These are phyloP conservation scores for Xylaria scruposa DNA, from an alignment of 495 filamentous ascomycete species.

Conservation along the genomic window DNA sequence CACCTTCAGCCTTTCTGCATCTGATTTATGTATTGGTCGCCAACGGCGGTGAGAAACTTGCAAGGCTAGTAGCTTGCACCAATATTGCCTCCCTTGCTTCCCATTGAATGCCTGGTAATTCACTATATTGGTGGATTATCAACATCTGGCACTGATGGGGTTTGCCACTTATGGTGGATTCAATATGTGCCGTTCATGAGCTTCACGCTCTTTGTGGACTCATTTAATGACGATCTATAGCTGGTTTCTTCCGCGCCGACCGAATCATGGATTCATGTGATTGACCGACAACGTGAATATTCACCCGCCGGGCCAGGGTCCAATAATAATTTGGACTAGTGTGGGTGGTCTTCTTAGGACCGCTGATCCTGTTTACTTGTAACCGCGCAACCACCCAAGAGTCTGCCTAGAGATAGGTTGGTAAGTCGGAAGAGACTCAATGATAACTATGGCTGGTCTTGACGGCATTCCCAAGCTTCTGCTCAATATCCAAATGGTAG, in stretches of 20 bases:
- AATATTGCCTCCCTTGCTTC: background rate
- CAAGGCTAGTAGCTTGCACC: background rate
- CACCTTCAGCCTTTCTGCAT: background rate
- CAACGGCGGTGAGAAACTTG: background rate
- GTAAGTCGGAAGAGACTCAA: background rate
- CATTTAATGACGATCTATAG: constrained; percentile 9
- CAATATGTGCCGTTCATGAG: background rate
- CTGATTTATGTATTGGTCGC: background rate
- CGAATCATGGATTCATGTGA: constrained; percentile 6
- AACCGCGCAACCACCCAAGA: background rate
- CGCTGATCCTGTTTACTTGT: constrained; percentile 11
- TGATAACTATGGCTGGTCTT: background rate
- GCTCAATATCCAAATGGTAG: background rate
- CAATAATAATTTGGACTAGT: background rate
- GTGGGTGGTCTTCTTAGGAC: background rate
- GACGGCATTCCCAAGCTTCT: background rate
- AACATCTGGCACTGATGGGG: background rate
- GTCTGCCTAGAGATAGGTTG: background rate
- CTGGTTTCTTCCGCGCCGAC: constrained; percentile 10
- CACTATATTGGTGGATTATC: background rate
- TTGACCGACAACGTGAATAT: constrained; percentile 1
- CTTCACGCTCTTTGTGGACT: background rate
- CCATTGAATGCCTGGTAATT: background rate
- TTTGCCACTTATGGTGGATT: background rate
- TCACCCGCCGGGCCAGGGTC: background rate